These are phyloP conservation scores for Penstemon newberryi DNA, from an alignment of 257 asterid species.

Conservation along the genomic window DNA sequence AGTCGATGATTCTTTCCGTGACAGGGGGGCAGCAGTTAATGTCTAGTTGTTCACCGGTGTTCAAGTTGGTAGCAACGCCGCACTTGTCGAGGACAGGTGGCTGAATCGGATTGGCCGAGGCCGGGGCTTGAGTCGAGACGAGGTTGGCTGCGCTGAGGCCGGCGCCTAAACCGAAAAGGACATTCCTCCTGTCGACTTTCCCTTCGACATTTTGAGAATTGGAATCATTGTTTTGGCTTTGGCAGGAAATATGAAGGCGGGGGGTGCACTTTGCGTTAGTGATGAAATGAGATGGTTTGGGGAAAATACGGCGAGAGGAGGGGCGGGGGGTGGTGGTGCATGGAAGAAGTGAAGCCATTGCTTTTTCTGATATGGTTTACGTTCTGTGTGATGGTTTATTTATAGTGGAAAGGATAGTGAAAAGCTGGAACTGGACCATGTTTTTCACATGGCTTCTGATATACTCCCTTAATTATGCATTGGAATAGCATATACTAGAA, in stretches of 20 bases:
- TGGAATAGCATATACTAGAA: too few relatives aligned
- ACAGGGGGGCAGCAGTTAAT: slow-evolving; percentile 50
- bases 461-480: too few relatives aligned
- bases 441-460: too few relatives aligned
- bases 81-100: slow-evolving; percentile 39
- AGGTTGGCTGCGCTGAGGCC: slow-evolving; percentile 37
- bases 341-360: not conserved
- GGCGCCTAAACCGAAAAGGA: slow-evolving; percentile 38
- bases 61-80: slow-evolving; percentile 16
- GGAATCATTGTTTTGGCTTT: not conserved
- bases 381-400: too few relatives aligned
- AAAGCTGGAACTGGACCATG: too few relatives aligned
- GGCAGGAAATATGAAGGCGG: slow-evolving; percentile 37
- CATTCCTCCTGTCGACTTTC: slow-evolving; percentile 36
- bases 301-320: slow-evolving; percentile 22
- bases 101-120: slow-evolving; percentile 25
- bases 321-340: not conserved
- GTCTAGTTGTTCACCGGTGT: slow-evolving; percentile 16
- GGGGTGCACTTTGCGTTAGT: slow-evolving; percentile 17
- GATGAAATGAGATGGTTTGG: slow-evolving; percentile 30
- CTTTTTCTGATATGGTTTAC: too few relatives aligned
- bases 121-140: slow-evolving; percentile 16
- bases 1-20: slow-evolving; percentile 27
- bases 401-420: too few relatives aligned
- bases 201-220: not conserved